Evolutionary conservation across 305 asterid species (phyloP), one percentile per base, ranked within the genome.

Genomic region (Coffea humblotiana): DNA sequence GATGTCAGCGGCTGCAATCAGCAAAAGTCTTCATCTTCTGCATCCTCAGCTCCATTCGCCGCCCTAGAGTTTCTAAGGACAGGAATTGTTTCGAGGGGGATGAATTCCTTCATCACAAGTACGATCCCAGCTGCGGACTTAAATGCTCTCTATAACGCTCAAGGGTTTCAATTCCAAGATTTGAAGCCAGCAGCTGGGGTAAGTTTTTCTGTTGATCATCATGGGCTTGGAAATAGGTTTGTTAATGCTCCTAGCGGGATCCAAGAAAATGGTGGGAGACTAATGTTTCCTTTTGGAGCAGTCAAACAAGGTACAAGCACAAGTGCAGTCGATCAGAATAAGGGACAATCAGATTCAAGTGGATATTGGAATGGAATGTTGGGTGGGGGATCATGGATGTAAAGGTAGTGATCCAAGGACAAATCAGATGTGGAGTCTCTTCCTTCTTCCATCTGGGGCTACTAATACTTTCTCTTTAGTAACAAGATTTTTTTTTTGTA

Each of bases 341-440:
- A 85, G 80, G 93, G 87, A 23, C 88, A 83, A 6, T 83, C 87
- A 81, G 85, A 79, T 84, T 76, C 92, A 64, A 89, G 85, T 86
- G 95, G 97, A 78, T 90, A 81, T 54, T 91, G 95, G 97, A 91
- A 81, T 81, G 94, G 94, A 75, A 87, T 91, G 89, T 80, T 91
- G 77, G 91, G 94, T 75, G 91, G 94, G 76, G 93, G 86, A 60
- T 83, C 90, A 63, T 93, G 94, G 93, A 52, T 52, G 58, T 89
- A 83, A 85, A 74, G 73, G 72, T 54, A 70, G 2, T 16, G 64
- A 25, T 69, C 43, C 19, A 71, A 19, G 74, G 13, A 71, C 45
- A 18, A n/a, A n/a, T 19, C 8, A 16, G 25, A 75, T 43, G 71
- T 43, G 43, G 32, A 40, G 8, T 65, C 16, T 65, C 37, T 47